Evolutionary conservation across 148 eudicot species (phyloP).

Genomic region (Gaultheria prostrata): DNA sequence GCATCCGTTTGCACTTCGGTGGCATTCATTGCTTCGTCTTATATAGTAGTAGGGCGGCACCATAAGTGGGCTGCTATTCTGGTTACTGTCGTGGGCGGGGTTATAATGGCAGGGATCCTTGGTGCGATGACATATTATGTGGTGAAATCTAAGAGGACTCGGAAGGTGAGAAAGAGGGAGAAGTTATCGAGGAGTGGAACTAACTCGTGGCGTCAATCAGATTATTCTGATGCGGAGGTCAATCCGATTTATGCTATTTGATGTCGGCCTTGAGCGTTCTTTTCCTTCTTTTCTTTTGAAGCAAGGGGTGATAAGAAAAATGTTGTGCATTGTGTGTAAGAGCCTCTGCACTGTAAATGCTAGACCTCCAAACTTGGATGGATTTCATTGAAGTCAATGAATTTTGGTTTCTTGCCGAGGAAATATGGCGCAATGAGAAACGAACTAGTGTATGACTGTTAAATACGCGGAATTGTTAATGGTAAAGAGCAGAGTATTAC

Average conservation of each 20-base stretch:
- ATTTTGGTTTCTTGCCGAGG: background rate
- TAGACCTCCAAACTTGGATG: background rate
- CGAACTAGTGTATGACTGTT: background rate
- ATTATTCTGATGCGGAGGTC: slow-evolving; percentile 49
- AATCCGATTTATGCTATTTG: slow-evolving; percentile 67
- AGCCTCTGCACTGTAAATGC: background rate
- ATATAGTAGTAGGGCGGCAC: slow-evolving; percentile 55
- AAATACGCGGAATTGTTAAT: background rate
- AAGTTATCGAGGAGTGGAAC: slow-evolving; percentile 32
- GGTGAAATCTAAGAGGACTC: slow-evolving; percentile 48
- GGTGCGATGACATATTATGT: slow-evolving; percentile 71
- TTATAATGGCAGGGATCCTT: slow-evolving; percentile 53
- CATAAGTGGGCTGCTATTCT: slow-evolving; percentile 54
- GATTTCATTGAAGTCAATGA: slow-evolving; percentile 3
- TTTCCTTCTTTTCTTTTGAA: background rate
- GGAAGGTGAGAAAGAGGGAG: slow-evolving; percentile 53
- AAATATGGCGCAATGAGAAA: background rate
- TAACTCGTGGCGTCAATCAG: slow-evolving; percentile 26
- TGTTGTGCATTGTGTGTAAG: background rate
- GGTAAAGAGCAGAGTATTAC: background rate
- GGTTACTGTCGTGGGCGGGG: slow-evolving; percentile 44
- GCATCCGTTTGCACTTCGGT: slow-evolving; percentile 67
- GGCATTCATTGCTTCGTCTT: slow-evolving; percentile 62
- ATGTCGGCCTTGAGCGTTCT: slow-evolving; percentile 9
- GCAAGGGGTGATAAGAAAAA: background rate